Evolutionary conservation across 176 grass and related monocot genomes (phyloP), one percentile per base, ranked within the genome.

Genomic region (Puccinellia tenuiflora): DNA sequence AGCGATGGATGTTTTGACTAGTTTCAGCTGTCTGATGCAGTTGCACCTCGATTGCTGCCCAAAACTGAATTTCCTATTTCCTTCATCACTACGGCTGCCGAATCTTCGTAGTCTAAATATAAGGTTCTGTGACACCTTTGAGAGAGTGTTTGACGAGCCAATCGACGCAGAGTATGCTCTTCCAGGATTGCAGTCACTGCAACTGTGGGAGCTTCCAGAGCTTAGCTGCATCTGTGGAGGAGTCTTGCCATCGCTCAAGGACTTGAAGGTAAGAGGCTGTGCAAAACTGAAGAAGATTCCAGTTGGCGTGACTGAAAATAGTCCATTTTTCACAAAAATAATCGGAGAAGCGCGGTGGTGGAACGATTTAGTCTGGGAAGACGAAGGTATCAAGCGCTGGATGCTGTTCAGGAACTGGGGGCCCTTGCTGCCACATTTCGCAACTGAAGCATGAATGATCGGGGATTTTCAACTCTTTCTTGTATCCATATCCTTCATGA

Each of bases 121-220:
- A 11, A 72, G 20, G 12, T 84, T 88, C 31, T 88, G 66, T 42
- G 86, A 84, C 67, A 65, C 7, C 1, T 29, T 88, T 54, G 34
- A 79, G 81, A n/a, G 45, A 3, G 25, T 84, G 0, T 79, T 84
- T 65, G 75, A 84, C 2, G 37, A 52, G 4, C 77, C 64, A 1
- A 7, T 72, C 4, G 12, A n/a, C 0, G 84, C 64, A 24, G 84
- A 79, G 3, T 37, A 73, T 18, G 56, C 25, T 55, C 33, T 86
- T n/a, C 88, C 88, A 31, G 71, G 35, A n/a, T 18, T 90, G 11
- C 79, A 78, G 42, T 64, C 33, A 21, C 53, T 86, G 73, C 73
- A 78, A 3, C 52, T 83, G 20, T 90, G 65, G 84, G 88, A 86
- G 79, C 83, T 83, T 52, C 88, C 73, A 25, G 52, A 83, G 43